These are phyloP conservation scores for Solanum megistacrolobum DNA, from an alignment of 257 asterid species.

Conservation along the genomic window DNA sequence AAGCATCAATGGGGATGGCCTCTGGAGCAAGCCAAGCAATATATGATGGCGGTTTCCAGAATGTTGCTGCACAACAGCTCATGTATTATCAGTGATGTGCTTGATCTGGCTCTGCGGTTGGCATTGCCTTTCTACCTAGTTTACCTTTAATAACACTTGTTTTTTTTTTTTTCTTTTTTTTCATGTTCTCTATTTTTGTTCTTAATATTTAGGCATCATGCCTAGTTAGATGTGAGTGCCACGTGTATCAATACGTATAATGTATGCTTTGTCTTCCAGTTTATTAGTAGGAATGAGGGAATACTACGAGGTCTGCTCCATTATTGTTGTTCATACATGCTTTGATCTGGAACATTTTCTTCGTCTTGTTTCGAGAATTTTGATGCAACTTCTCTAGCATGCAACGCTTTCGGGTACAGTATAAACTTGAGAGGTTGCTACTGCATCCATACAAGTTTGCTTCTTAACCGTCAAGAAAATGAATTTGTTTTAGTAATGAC, in stretches of 20 bases:
- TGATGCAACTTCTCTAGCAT: not conserved
- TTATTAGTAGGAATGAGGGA: not conserved
- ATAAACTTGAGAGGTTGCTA: not conserved
- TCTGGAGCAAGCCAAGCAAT: constrained; percentile 39
- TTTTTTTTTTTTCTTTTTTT: not conserved
- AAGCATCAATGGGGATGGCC: constrained; percentile 52
- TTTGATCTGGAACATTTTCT: not conserved
- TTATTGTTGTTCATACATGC: not conserved
- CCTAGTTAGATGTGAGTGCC: constrained; percentile 5
- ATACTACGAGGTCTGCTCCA: not conserved
- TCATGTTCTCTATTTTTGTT: not conserved
- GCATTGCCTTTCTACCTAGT: not conserved
- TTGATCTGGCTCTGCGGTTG: not conserved
- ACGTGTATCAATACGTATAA: not conserved
- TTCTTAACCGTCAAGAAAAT: not conserved
- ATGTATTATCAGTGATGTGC: constrained; percentile 13
- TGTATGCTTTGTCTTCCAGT: not conserved
- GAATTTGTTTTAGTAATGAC: not conserved
- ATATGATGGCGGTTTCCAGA: constrained; percentile 17
- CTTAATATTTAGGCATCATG: not conserved
- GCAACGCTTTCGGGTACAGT: not conserved
- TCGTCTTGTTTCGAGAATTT: not conserved
- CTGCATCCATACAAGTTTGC: not conserved
- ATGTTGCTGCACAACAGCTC: constrained; percentile 11
- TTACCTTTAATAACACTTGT: not conserved